Evolutionary conservation across 2,329 filamentous ascomycete genomes (phyloP).

Genomic region (Hansfordia pulvinata): DNA sequence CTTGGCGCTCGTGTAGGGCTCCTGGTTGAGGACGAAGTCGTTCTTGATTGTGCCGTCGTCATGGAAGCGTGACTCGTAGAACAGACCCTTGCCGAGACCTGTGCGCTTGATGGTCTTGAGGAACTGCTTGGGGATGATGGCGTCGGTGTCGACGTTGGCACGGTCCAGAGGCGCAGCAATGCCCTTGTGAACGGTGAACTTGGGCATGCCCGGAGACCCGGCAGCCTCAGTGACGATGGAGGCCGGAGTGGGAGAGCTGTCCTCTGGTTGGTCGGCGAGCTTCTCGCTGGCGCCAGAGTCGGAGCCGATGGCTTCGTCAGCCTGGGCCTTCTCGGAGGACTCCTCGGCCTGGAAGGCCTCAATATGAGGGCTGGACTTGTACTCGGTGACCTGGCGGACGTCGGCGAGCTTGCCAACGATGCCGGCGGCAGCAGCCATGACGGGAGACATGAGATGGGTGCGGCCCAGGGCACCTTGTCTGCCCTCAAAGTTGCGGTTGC

Average conservation of each 20-base stretch:
- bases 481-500: constrained; percentile 95
- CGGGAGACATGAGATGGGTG: constrained; percentile 92
- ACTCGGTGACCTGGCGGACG: constrained; percentile 63
- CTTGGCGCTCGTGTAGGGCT: constrained; percentile 71
- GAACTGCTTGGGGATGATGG: constrained; percentile 98
- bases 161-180: constrained; percentile 79
- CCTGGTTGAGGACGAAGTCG: constrained; percentile 80
- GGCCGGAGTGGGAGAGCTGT: constrained; percentile 37
- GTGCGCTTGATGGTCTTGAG: constrained; percentile 98
- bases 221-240: constrained; percentile 31
- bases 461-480: constrained; percentile 84
- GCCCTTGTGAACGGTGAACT: constrained; percentile 74
- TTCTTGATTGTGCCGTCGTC: constrained; percentile 61
- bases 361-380: constrained; percentile 45
- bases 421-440: constrained; percentile 86
- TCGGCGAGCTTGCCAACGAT: constrained; percentile 87
- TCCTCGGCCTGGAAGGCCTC: constrained; percentile 30
- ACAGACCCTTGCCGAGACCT: constrained; percentile 77
- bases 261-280: constrained; percentile 46
- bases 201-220: constrained; percentile 54
- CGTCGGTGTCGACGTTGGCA: constrained; percentile 94
- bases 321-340: constrained; percentile 27
- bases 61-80: constrained; percentile 72
- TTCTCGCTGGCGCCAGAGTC: constrained; percentile 38
- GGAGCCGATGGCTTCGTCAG: constrained; percentile 37